Evolutionary conservation across 164 flowering plant species (phyloP), one percentile per base, ranked within the genome.

Genomic region (Vitis riparia): DNA sequence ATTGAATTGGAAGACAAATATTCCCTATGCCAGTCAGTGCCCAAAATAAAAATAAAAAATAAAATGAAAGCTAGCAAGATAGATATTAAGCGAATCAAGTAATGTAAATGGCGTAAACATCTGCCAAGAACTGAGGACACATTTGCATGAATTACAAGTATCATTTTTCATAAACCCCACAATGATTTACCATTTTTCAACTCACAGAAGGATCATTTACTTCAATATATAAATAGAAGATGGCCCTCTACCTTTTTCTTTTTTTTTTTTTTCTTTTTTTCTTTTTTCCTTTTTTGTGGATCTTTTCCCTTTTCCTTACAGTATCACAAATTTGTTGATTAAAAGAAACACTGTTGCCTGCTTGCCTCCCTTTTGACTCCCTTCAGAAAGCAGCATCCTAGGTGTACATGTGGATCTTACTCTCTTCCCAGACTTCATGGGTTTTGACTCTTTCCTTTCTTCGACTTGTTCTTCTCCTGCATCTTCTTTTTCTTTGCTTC

Each of bases 401-500:
- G 5, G 44, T 37, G 27, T 65, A 62, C 65, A 55, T 44, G 53
- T 60, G 49, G 68, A 11, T 64, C 44, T 51, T 51, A 6, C 7
- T 47, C 55, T 10, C 19, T 5, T 13, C 60, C 44, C 53, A 13
- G 55, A 66, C 51, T 71, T 78, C 75, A 67, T 59, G 73, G 75
- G 65, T 71, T 78, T 55, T 77, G 81, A 69, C 73, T 77, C 76
- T 77, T 89, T 15, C 80, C 89, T 63, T 77, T 89, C 86, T 86
- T 93, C 11, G 90, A 71, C 73, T 88, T 91, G 80, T 68, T 83
- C 84, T 81, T 92, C 70, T 90, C 97, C 79, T 85, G 93, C 88
- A 84, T 87, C 78, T 86, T 89, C 86, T 88, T 90, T 68, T 85
- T 95, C 93, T 93, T 93, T 47, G 75, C 93, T 80, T 93, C 97